These are phyloP conservation scores for Coemansia guatemalensis DNA, from an alignment of 192 early-diverging fungal genomes.

Conservation along the genomic window DNA sequence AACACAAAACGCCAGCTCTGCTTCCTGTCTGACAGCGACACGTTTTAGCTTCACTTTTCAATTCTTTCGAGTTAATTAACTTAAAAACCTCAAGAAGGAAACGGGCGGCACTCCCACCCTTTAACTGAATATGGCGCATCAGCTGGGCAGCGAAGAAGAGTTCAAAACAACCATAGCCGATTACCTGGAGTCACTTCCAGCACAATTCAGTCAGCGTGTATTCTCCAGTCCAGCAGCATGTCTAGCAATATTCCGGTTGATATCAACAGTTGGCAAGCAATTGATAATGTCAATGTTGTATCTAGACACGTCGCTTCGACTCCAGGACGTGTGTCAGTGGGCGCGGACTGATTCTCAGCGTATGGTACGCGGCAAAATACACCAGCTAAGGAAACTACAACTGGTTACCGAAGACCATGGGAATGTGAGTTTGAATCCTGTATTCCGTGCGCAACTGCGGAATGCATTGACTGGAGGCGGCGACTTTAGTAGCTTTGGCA, in stretches of 20 bases:
- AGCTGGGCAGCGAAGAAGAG: conserved; percentile 45
- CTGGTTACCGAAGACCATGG: conserved; percentile 61
- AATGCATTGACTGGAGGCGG: conserved; percentile 79
- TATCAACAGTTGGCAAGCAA: conserved; percentile 84
- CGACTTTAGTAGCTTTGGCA: conserved; percentile 84
- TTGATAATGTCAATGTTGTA: conserved; percentile 89
- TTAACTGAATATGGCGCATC: conserved; percentile 1
- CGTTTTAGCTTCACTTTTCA: not conserved
- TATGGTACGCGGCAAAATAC: conserved; percentile 63
- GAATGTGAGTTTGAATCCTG: conserved; percentile 61
- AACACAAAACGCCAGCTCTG: not conserved
- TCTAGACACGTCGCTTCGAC: conserved; percentile 59
- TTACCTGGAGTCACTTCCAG: conserved; percentile 76
- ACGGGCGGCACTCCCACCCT: no score
- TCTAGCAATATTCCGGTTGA: conserved; percentile 85
- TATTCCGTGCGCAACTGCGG: conserved; percentile 66
- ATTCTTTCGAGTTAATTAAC: no score
- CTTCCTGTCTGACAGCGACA: not conserved
- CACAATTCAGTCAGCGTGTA: conserved; percentile 70
- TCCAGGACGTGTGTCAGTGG: conserved; percentile 69
- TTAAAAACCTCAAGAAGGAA: not conserved
- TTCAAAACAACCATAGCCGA: conserved; percentile 79
- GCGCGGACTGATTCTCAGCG: conserved; percentile 43
- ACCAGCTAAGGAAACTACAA: conserved; percentile 69
- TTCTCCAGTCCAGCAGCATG: conserved; percentile 92